Evolutionary conservation across 2,329 filamentous ascomycete genomes (phyloP).

Genomic region (Emergomyces africanus): DNA sequence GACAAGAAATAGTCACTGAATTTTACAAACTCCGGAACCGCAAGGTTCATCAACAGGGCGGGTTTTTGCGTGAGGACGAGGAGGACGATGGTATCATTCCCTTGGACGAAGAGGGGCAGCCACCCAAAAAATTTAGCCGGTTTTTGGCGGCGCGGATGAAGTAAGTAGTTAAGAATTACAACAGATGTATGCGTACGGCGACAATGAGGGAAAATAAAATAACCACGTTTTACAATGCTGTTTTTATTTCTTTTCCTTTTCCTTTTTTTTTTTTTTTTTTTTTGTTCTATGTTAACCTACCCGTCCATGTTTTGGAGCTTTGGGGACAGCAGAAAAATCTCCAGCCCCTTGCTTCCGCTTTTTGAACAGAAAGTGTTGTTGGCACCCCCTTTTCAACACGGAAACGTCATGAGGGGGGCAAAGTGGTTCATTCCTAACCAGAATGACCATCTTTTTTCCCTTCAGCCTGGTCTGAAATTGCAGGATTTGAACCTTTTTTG

Average conservation of each 20-base stretch:
- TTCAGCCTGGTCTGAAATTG: not conserved
- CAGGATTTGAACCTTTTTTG: not conserved
- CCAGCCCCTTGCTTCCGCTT: not conserved
- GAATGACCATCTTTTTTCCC: not conserved
- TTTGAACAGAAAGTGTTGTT: not conserved
- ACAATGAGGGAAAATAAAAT: not conserved
- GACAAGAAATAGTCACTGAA: slow-evolving; percentile 66
- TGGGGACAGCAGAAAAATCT: not conserved
- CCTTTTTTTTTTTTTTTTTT: too few relatives aligned
- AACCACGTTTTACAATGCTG: too few relatives aligned
- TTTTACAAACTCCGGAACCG: slow-evolving; percentile 73
- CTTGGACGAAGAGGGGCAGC: slow-evolving; percentile 38
- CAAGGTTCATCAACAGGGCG: slow-evolving; percentile 71
- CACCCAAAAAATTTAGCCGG: slow-evolving; percentile 30
- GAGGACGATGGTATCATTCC: slow-evolving; percentile 47
- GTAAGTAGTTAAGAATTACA: slow-evolving; percentile 6
- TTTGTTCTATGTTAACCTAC: not conserved
- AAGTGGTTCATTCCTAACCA: not conserved
- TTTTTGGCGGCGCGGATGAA: slow-evolving; percentile 36
- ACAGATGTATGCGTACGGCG: not conserved
- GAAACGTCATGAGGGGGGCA: not conserved
- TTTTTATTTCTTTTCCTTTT: too few relatives aligned
- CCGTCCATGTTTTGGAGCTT: not conserved
- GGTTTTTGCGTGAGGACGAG: slow-evolving; percentile 63
- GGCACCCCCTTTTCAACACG: not conserved